Percentiles rank a stretch among this genome's conserved stretches.
phyloP scores from a whole-genome alignment of 257 asterid species.

The Lithospermum erythrorhizon region DNA sequence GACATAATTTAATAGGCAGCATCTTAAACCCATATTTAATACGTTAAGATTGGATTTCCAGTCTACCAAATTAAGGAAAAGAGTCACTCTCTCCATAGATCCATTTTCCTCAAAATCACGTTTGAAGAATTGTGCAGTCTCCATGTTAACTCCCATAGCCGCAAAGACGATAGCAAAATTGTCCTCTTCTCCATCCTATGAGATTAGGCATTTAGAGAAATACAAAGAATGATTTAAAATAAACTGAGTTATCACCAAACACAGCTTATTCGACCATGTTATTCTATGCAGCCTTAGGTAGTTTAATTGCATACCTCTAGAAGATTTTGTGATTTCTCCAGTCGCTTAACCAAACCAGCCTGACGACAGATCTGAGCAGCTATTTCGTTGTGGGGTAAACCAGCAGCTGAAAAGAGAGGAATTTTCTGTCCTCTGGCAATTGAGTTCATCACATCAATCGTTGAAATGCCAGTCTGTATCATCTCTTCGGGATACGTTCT shows the following conservation, averaged over 20 bases:
- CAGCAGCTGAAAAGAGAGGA: constrained; percentile 97
- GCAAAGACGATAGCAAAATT: constrained; percentile 98
- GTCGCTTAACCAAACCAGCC: constrained; percentile 94
- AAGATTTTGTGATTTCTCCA: constrained; percentile 81
- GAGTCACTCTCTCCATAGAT: constrained; percentile 98
- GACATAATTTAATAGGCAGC: constrained; percentile 12
- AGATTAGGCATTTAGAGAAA: constrained; percentile 19
- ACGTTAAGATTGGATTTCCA: constrained; percentile 1
- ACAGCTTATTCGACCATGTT: neutral
- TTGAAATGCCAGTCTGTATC: constrained; percentile 97
- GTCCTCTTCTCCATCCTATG: constrained; percentile 75
- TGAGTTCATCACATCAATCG: constrained; percentile 97
- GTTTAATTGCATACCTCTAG: constrained; percentile 44
- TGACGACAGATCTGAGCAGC: constrained; percentile 99
- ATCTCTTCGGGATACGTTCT: constrained; percentile 97
- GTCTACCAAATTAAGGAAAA: constrained; percentile 79
- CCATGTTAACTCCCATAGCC: constrained; percentile 99
- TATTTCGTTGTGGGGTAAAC: constrained; percentile 97
- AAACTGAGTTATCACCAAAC: neutral
- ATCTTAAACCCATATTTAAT: neutral
- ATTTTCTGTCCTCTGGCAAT: constrained; percentile 97
- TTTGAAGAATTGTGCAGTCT: constrained; percentile 94
- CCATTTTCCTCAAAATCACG: constrained; percentile 99
- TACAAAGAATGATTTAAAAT: constrained; percentile 10
- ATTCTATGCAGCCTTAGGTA: neutral